Evolutionary conservation across 2,329 filamentous ascomycete species (phyloP).

Genomic region (Penicillium sp.): DNA sequence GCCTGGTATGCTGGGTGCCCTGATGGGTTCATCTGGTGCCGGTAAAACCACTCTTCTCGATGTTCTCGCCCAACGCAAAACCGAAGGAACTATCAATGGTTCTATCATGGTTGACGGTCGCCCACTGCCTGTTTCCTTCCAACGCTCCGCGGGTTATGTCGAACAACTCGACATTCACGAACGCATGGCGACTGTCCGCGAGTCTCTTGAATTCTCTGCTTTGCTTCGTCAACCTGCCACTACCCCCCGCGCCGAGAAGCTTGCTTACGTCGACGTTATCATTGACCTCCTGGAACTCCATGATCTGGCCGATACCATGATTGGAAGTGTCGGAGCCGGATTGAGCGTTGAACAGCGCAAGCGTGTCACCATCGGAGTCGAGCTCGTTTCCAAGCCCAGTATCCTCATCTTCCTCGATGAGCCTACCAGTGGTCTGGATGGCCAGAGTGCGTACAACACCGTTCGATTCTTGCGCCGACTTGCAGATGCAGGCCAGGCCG

Average conservation of each 20-base stretch:
- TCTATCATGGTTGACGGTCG: slow-evolving; percentile 68
- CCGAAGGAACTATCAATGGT: slow-evolving; percentile 61
- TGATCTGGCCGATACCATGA: slow-evolving; percentile 64
- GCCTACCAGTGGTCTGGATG: slow-evolving; percentile 69
- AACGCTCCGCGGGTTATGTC: slow-evolving; percentile 68
- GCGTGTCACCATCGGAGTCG: slow-evolving; percentile 70
- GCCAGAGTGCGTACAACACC: slow-evolving; percentile 66
- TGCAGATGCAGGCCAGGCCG: slow-evolving; percentile 64
- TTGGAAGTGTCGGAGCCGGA: slow-evolving; percentile 48
- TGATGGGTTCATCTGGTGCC: slow-evolving; percentile 77
- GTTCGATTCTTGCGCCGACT: slow-evolving; percentile 68
- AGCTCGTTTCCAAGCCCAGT: slow-evolving; percentile 67
- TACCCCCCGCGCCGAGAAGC: slow-evolving; percentile 58
- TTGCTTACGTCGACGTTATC: slow-evolving; percentile 65
- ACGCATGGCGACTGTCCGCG: slow-evolving; percentile 63
- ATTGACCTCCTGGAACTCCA: slow-evolving; percentile 64
- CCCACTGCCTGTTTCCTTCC: slow-evolving; percentile 61
- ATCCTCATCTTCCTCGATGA: slow-evolving; percentile 71
- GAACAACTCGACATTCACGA: slow-evolving; percentile 71
- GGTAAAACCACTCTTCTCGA: slow-evolving; percentile 77
- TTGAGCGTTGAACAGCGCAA: slow-evolving; percentile 67
- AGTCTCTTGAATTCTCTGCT: slow-evolving; percentile 67
- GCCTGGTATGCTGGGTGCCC: slow-evolving; percentile 72
- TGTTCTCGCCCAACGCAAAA: slow-evolving; percentile 71
- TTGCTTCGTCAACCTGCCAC: slow-evolving; percentile 59